Percentiles rank a stretch among this genome's conserved stretches.
phyloP scores from a whole-genome alignment of 495 filamentous ascomycete genomes.

The Trichoderma asperelloides region DNA sequence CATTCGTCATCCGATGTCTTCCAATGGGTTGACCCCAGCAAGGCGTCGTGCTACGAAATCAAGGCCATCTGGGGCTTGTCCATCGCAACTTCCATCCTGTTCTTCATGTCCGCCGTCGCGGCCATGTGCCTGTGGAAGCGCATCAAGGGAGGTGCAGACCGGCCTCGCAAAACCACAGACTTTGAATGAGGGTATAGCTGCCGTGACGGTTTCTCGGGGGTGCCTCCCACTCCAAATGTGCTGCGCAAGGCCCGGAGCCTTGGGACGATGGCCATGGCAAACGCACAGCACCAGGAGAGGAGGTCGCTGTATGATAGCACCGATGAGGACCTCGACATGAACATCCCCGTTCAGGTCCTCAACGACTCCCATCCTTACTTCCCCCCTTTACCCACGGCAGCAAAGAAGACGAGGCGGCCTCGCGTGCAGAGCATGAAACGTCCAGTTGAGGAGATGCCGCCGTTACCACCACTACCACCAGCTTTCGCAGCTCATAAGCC shows the following conservation, averaged over 20 bases:
- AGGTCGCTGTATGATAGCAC: neutral
- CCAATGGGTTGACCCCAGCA: constrained; percentile 31
- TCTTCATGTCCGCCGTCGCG: constrained; percentile 54
- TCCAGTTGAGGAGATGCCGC: constrained; percentile 2
- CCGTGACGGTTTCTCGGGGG: neutral
- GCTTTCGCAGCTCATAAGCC: neutral
- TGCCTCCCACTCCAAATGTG: neutral
- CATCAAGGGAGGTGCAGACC: constrained; percentile 12
- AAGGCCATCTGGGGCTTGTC: constrained; percentile 84
- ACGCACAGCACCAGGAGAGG: neutral
- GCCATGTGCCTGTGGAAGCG: constrained; percentile 49
- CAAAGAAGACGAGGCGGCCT: neutral
- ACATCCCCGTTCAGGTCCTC: neutral
- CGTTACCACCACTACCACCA: neutral
- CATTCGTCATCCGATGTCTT: constrained; percentile 12
- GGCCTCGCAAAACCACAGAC: constrained; percentile 22
- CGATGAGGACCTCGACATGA: neutral
- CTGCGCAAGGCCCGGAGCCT: constrained; percentile 9
- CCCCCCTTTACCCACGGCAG: constrained; percentile 8
- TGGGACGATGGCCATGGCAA: constrained; percentile 9
- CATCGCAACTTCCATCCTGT: constrained; percentile 74
- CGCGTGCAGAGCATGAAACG: neutral
- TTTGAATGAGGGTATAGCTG: constrained; percentile 19
- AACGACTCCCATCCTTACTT: neutral
- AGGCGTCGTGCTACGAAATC: constrained; percentile 70